Evolutionary conservation across 2,329 filamentous ascomycete species (phyloP).

Genomic region (Phyllosticta citriasiana): DNA sequence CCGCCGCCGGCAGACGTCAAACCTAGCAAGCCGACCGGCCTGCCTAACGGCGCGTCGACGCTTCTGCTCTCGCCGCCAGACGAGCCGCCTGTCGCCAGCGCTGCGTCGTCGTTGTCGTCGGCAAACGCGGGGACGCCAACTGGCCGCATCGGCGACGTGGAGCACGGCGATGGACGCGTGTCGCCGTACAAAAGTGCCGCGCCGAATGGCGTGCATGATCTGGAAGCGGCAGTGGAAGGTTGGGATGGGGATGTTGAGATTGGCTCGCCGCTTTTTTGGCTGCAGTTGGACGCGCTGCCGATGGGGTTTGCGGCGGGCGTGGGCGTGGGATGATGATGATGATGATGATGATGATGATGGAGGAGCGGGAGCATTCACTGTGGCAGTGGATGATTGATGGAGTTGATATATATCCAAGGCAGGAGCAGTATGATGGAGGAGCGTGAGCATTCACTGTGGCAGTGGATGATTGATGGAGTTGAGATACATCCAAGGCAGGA

Average conservation of each 20-base stretch:
- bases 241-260: not conserved
- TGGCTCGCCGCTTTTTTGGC: not conserved
- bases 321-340: not conserved
- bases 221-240: not conserved
- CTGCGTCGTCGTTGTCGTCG: not conserved
- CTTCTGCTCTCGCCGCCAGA: not conserved
- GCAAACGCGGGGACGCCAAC: not conserved
- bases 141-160: not conserved
- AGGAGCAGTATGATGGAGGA: too few relatives aligned
- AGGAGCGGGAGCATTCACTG: too few relatives aligned
- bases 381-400: too few relatives aligned
- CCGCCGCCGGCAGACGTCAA: not conserved
- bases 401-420: too few relatives aligned
- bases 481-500: too few relatives aligned
- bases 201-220: not conserved
- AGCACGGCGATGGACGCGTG: not conserved
- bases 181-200: not conserved
- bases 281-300: constrained; percentile 4
- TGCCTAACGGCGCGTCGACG: not conserved
- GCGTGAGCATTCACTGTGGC: too few relatives aligned
- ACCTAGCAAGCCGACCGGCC: not conserved
- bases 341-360: too few relatives aligned
- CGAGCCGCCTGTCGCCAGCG: not conserved
- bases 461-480: too few relatives aligned
- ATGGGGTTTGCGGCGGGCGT: not conserved